Conservation (phyloP, 495 filamentous ascomycete genomes). For the Penicillium ochrochloron region DNA sequence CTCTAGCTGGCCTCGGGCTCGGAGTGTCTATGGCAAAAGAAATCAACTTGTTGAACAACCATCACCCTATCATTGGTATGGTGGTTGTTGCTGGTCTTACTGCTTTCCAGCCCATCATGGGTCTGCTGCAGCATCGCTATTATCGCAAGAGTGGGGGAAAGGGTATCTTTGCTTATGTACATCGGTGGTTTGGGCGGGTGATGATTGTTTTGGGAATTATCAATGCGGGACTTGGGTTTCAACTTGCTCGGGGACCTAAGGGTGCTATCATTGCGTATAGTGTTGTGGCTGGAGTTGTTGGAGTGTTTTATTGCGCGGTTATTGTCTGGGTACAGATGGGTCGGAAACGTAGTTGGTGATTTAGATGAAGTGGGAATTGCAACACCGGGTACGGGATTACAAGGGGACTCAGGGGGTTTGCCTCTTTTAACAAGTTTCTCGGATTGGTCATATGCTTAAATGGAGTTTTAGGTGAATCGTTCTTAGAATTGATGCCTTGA, state of each 20-base stretch:
- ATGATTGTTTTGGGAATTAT: constrained; percentile 68
- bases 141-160: constrained; percentile 52
- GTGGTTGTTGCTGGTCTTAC: constrained; percentile 58
- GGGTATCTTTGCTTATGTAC: constrained; percentile 58
- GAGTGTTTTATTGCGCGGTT: constrained; percentile 21
- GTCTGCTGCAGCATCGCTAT: constrained; percentile 62
- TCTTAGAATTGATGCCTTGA: neutral
- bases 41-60: constrained; percentile 20
- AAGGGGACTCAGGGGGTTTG: neutral
- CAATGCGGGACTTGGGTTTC: constrained; percentile 74
- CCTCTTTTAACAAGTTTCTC: neutral
- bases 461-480: neutral
- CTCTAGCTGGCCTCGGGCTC: constrained; percentile 64
- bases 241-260: constrained; percentile 43
- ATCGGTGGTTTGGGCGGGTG: constrained; percentile 72
- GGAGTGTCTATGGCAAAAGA: constrained; percentile 56
- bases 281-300: constrained; percentile 61
- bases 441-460: too few species aligned
- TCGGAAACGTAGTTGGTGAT: neutral
- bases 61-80: constrained; percentile 61
- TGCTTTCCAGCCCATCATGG: constrained; percentile 67
- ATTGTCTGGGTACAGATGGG: neutral
- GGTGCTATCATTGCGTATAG: constrained; percentile 61
- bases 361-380: neutral
- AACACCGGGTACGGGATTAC: neutral